Evolutionary conservation across 129 eudicot species (phyloP).

Genomic region (Dittrichia graveolens): DNA sequence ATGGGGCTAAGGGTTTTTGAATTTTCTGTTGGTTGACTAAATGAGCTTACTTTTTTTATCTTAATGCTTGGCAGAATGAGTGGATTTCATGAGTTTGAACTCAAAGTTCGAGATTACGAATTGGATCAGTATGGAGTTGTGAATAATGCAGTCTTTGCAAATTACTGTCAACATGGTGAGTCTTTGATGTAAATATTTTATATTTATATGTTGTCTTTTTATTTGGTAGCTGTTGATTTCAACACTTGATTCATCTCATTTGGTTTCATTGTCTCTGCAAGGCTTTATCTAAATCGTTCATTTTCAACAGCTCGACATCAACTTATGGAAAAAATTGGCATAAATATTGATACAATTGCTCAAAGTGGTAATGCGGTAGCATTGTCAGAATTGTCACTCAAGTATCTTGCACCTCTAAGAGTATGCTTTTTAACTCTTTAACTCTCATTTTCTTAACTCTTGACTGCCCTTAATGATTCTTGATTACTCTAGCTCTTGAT

Average conservation of each 20-base stretch:
- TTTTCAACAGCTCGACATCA: slow-evolving; percentile 62
- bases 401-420: slow-evolving; percentile 81
- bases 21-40: slow-evolving; percentile 18
- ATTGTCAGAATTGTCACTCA: slow-evolving; percentile 70
- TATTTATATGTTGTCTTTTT: background rate
- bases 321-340: slow-evolving; percentile 71
- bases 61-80: slow-evolving; percentile 59
- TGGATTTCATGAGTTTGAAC: slow-evolving; percentile 69
- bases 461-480: background rate
- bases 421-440: slow-evolving; percentile 48
- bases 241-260: background rate
- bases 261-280: background rate
- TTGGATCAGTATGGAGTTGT: slow-evolving; percentile 94
- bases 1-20: background rate
- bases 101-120: slow-evolving; percentile 86
- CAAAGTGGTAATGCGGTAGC: slow-evolving; percentile 80
- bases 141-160: slow-evolving; percentile 77
- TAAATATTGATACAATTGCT: slow-evolving; percentile 71
- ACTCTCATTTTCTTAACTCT: background rate
- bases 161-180: slow-evolving; percentile 93
- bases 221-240: background rate
- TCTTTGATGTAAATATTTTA: background rate
- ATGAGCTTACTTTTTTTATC: slow-evolving; percentile 6
- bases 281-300: background rate
- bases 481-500: too few relatives aligned